Base-by-base conservation (phyloP, 2,329 filamentous ascomycete genomes). In the Dactylellina leptospora region DNA sequence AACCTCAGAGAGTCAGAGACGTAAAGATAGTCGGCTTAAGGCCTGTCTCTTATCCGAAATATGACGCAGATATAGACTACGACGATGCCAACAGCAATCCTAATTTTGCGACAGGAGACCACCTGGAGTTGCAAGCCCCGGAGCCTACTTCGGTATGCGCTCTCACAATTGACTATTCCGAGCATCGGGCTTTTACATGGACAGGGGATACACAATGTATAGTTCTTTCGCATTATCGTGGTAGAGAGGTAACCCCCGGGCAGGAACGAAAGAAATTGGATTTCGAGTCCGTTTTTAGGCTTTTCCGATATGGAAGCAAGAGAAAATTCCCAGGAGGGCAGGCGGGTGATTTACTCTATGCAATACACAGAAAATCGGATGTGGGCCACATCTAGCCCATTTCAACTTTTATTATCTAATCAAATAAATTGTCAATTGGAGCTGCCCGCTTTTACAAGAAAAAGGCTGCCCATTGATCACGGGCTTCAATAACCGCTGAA, bases 241-340 rank as follows among this genome's bases (percentile, higher is more conserved):
- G 20, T 9, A 20, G 40, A 56, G 4, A 13, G 8, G 53, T 45
- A 10, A 5, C 38, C 8, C 6, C 13, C 4, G 53, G 36, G 20
- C 33, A 56, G 4, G 23, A 45, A 38, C 6, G 25, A 13, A 36
- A 16, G 2, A 16, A 18, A 13, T 38, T 25, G 33, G 20, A 11
- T 9, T 56, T 56, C 18, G 28, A 11, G 20, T 11, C 4, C 23
- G 4, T 30, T 5, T 56, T 56, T 44, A 56, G 20, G 2, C 18
- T 56, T 8, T 45, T 56, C 42, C 20, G 53, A 18, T 56, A 56
- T 18, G 53, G 38, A 6, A 22, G 28, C n/a, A 16, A 9, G 16
- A n/a, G 5, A 13, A 25, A 33, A 33, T 6, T 33, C 30, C 30
- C 6, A 33, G 30, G 30, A 33, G 30, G 30, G n/a, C 30, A 33